These are phyloP conservation scores for Fusarium udum DNA, from an alignment of 2,329 filamentous ascomycete species.

Conservation along the genomic window DNA sequence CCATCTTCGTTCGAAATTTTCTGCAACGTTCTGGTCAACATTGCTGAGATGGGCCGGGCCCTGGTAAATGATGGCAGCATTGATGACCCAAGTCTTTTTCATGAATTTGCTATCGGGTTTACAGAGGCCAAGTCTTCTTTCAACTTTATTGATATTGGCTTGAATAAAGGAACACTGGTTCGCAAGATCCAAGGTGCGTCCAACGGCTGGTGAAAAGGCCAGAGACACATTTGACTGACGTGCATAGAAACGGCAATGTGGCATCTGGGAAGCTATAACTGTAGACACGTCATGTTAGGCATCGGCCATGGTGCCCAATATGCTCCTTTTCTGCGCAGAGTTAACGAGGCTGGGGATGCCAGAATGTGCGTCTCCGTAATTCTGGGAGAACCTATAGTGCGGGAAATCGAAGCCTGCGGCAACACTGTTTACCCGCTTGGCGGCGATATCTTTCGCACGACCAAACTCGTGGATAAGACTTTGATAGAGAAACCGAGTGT, in stretches of 20 bases:
- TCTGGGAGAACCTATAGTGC: slow-evolving; percentile 62
- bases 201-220: neutral
- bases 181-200: slow-evolving; percentile 67
- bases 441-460: slow-evolving; percentile 60
- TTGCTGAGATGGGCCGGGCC: slow-evolving; percentile 59
- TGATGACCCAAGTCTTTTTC: slow-evolving; percentile 56
- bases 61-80: slow-evolving; percentile 60
- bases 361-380: slow-evolving; percentile 61
- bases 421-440: slow-evolving; percentile 58
- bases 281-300: slow-evolving; percentile 69
- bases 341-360: slow-evolving; percentile 55
- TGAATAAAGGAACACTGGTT: slow-evolving; percentile 66
- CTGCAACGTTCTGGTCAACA: slow-evolving; percentile 65
- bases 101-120: slow-evolving; percentile 68
- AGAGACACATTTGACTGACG: slow-evolving; percentile 10
- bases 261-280: slow-evolving; percentile 69
- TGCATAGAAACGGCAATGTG: slow-evolving; percentile 60
- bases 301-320: slow-evolving; percentile 71
- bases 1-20: slow-evolving; percentile 62
- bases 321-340: slow-evolving; percentile 66
- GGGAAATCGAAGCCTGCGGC: slow-evolving; percentile 58
- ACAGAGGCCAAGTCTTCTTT: slow-evolving; percentile 67
- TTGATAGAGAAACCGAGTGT: neutral
- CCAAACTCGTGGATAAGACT: slow-evolving; percentile 58
- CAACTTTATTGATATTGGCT: slow-evolving; percentile 71